A percentile compares a stretch with the other conserved stretches of the same genome.
phyloP scores from a whole-genome alignment of 2,329 filamentous ascomycete species.

The Cladorrhinum sp. region DNA sequence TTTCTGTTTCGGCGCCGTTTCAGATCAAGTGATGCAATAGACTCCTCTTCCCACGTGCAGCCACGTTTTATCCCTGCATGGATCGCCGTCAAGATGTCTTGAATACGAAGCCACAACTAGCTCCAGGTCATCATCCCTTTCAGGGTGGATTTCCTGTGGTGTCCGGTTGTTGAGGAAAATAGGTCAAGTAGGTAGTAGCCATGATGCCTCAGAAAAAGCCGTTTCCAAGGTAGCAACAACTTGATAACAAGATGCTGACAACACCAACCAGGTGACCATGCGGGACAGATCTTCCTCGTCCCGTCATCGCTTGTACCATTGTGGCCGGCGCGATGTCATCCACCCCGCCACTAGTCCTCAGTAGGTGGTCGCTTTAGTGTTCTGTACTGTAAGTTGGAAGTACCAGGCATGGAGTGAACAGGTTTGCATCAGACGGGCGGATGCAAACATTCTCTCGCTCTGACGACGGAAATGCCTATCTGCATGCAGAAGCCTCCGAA shows the following conservation, averaged over 20 bases:
- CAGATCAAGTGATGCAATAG: constrained; percentile 26
- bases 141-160: not conserved
- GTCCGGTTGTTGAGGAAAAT: not conserved
- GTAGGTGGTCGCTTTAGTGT: not conserved
- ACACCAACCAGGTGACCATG: not conserved
- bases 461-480: not conserved
- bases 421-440: no score
- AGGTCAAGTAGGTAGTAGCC: not conserved
- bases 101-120: not conserved
- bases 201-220: no score
- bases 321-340: constrained; percentile 3
- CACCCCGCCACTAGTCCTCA: not conserved
- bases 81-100: constrained; percentile 1
- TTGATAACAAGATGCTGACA: not conserved
- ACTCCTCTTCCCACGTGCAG: constrained; percentile 24
- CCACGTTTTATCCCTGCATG: constrained; percentile 28
- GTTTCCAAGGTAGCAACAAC: not conserved
- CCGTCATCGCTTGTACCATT: not conserved
- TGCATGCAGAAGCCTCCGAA: not conserved
- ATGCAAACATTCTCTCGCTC: not conserved
- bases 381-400: not conserved
- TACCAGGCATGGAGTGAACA: no score
- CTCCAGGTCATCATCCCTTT: not conserved
- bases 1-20: constrained; percentile 28
- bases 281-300: not conserved